Percentiles rank a stretch among this genome's conserved stretches.
These are phyloP conservation scores for Saururus chinensis DNA, from an alignment of 164 flowering plant genomes.

Conservation along the genomic window DNA sequence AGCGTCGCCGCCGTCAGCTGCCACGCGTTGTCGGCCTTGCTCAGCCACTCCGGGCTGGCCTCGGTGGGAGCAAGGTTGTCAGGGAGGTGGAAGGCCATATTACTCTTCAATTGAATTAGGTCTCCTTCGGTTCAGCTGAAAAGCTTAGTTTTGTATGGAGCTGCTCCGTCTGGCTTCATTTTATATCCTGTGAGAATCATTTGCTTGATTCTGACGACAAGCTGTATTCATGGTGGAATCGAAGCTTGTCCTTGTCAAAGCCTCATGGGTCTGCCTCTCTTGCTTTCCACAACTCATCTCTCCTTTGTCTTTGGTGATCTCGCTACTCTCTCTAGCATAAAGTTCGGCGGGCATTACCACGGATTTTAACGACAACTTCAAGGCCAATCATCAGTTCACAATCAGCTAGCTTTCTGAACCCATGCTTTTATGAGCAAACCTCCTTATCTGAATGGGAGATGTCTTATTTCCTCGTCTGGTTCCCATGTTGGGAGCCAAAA, in stretches of 20 bases:
- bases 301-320: slow-evolving; percentile 1
- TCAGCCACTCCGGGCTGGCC: slow-evolving; percentile 32
- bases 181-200: background rate
- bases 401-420: background rate
- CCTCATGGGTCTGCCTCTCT: background rate
- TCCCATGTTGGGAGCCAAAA: too few relatives aligned
- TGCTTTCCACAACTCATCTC: background rate
- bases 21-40: slow-evolving; percentile 41
- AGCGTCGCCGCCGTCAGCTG: slow-evolving; percentile 35
- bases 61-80: slow-evolving; percentile 11
- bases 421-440: background rate
- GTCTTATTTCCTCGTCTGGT: too few relatives aligned
- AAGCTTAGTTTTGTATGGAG: background rate
- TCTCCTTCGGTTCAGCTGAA: background rate
- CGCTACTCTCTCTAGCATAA: background rate
- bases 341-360: slow-evolving; percentile 12
- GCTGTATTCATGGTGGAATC: slow-evolving; percentile 11
- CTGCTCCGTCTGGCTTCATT: background rate
- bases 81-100: slow-evolving; percentile 9
- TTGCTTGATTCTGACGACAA: slow-evolving; percentile 12
- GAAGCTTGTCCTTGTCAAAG: background rate
- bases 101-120: background rate
- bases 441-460: too few relatives aligned
- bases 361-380: background rate
- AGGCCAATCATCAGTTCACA: background rate